These are phyloP conservation scores for Colletotrichum sp. DNA, from an alignment of 2,329 filamentous ascomycete species.

Conservation along the genomic window DNA sequence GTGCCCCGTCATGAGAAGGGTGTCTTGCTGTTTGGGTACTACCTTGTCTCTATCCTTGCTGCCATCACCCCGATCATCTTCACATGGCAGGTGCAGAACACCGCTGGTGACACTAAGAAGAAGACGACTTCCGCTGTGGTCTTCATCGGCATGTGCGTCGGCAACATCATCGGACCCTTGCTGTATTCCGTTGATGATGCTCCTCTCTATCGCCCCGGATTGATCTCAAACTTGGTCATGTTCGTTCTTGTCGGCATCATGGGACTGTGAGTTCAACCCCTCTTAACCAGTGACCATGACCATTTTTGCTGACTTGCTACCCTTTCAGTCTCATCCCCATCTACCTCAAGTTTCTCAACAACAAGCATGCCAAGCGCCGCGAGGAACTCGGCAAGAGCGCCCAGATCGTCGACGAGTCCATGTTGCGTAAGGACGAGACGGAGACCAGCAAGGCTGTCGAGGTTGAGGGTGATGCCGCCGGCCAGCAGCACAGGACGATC, in stretches of 20 bases:
- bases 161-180: slow-evolving; percentile 70
- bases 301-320: not conserved
- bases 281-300: accelerated
- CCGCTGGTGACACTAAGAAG: slow-evolving; percentile 72
- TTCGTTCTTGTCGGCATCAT: slow-evolving; percentile 65
- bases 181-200: slow-evolving; percentile 66
- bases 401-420: slow-evolving; percentile 10
- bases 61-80: slow-evolving; percentile 60
- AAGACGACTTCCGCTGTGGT: slow-evolving; percentile 69
- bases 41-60: slow-evolving; percentile 38
- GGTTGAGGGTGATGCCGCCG: slow-evolving; percentile 21
- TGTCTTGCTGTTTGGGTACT: slow-evolving; percentile 55
- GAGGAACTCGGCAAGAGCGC: slow-evolving; percentile 60
- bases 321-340: slow-evolving; percentile 31
- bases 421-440: slow-evolving; percentile 15
- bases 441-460: slow-evolving; percentile 25
- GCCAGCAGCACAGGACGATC: slow-evolving; percentile 22
- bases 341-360: slow-evolving; percentile 60
- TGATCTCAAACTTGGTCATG: slow-evolving; percentile 64
- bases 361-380: slow-evolving; percentile 56
- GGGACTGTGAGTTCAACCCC: not conserved
- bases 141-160: slow-evolving; percentile 68
- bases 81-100: slow-evolving; percentile 66
- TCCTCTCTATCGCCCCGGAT: slow-evolving; percentile 60
- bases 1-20: slow-evolving; percentile 51